phyloP scores from a whole-genome alignment of 139 green algal species.

The Chlamydomonas eustigma region DNA sequence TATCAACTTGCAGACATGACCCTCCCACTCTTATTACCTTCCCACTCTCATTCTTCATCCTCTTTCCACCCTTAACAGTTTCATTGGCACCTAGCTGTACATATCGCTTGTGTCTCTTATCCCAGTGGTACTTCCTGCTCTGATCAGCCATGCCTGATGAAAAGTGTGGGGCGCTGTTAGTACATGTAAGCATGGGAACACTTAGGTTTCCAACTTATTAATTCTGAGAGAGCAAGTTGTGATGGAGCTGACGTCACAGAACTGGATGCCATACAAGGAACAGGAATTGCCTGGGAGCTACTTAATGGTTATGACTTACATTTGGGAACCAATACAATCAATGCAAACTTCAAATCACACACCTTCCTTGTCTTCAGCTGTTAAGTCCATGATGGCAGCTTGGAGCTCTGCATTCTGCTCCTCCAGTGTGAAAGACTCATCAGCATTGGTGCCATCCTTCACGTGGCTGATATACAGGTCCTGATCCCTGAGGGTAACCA shows the following conservation, averaged over 20 bases:
- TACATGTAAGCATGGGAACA: no score
- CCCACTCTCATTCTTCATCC: slow-evolving; percentile 27
- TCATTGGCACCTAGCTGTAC: slow-evolving; percentile 55
- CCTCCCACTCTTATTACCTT: slow-evolving; percentile 11
- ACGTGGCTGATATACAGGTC: slow-evolving; percentile 40
- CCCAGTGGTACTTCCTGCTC: slow-evolving; percentile 66
- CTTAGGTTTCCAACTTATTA: no score
- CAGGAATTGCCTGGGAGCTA: no score
- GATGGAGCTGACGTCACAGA: no score
- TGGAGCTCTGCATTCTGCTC: slow-evolving; percentile 38
- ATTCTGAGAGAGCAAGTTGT: no score
- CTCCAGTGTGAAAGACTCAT: slow-evolving; percentile 43
- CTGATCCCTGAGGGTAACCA: slow-evolving; percentile 31
- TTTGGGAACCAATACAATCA: no score
- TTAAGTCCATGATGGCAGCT: slow-evolving; percentile 72
- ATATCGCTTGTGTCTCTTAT: slow-evolving; percentile 71
- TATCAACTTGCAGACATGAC: no score
- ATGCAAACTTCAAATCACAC: no score
- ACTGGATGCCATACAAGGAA: slow-evolving; percentile 27
- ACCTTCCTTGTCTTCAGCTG: slow-evolving; percentile 63
- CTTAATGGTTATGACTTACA: no score
- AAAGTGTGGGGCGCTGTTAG: no score
- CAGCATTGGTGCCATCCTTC: slow-evolving; percentile 23
- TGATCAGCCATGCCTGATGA: slow-evolving; percentile 9
- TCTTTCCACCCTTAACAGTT: slow-evolving; percentile 29